These are phyloP conservation scores for Colletotrichum sp. DNA, from an alignment of 2,329 filamentous ascomycete species.

Conservation along the genomic window DNA sequence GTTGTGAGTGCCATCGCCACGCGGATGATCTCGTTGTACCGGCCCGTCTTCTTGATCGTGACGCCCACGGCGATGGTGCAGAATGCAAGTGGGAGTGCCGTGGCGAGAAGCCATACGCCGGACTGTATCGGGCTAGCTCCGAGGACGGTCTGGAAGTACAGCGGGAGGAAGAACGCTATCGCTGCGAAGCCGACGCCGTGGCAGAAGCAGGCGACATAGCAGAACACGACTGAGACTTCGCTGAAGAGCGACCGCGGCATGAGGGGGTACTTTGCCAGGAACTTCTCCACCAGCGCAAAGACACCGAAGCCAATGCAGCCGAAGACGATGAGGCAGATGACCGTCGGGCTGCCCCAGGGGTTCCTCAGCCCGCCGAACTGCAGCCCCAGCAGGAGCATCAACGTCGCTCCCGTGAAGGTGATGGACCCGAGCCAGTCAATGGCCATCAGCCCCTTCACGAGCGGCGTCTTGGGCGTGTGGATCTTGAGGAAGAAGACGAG, in stretches of 20 bases:
- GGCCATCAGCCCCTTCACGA: conserved; percentile 62
- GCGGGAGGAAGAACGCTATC: conserved; percentile 78
- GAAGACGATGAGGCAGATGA: conserved; percentile 80
- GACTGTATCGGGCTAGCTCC: conserved; percentile 72
- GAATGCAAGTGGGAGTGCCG: conserved; percentile 70
- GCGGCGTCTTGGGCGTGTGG: conserved; percentile 69
- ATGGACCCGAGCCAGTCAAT: conserved; percentile 63
- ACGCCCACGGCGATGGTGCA: conserved; percentile 63
- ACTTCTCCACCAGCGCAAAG: conserved; percentile 77
- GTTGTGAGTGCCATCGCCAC: conserved; percentile 63
- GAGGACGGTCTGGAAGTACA: conserved; percentile 83
- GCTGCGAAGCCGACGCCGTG: conserved; percentile 82
- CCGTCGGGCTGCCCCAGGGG: conserved; percentile 77
- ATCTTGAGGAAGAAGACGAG: conserved; percentile 69
- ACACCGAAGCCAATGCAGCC: conserved; percentile 66
- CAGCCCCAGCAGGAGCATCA: conserved; percentile 87
- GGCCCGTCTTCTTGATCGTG: conserved; percentile 68
- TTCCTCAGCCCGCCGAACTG: conserved; percentile 80
- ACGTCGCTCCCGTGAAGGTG: conserved; percentile 74
- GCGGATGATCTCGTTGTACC: conserved; percentile 67
- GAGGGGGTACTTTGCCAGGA: conserved; percentile 76
- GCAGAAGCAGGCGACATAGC: conserved; percentile 70
- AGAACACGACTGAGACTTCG: conserved; percentile 67
- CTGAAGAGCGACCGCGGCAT: conserved; percentile 78
- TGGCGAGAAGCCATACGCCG: conserved; percentile 77